These are phyloP conservation scores for Aspergillus floridensis DNA, from an alignment of 2,329 filamentous ascomycete genomes.

Conservation along the genomic window DNA sequence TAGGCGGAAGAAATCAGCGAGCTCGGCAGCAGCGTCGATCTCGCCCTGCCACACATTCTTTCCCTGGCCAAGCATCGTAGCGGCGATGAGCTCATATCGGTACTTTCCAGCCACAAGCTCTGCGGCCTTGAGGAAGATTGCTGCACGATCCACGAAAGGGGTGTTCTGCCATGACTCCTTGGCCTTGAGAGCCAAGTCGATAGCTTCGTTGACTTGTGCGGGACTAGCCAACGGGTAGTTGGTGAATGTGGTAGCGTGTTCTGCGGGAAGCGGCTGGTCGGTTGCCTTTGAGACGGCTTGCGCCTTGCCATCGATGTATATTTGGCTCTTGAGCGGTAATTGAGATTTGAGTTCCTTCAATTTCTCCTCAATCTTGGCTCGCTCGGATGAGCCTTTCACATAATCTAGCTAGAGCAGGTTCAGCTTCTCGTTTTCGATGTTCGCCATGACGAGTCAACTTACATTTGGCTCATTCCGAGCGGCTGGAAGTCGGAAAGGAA, in stretches of 20 bases:
- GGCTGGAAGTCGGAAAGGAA: constrained; percentile 32
- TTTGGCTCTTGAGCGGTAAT: constrained; percentile 32
- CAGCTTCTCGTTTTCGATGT: neutral
- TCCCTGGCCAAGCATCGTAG: constrained; percentile 91
- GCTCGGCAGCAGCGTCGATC: constrained; percentile 87
- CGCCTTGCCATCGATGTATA: constrained; percentile 29
- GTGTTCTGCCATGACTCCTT: constrained; percentile 80
- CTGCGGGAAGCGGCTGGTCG: constrained; percentile 30
- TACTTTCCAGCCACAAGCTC: constrained; percentile 87
- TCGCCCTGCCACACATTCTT: constrained; percentile 98
- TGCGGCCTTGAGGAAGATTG: constrained; percentile 89
- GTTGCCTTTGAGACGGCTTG: constrained; percentile 24
- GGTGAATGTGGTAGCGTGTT: constrained; percentile 60
- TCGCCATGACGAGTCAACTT: constrained; percentile 8
- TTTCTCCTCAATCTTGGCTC: constrained; percentile 32
- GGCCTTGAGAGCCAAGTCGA: constrained; percentile 75
- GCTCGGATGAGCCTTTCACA: constrained; percentile 32
- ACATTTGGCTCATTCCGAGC: constrained; percentile 38
- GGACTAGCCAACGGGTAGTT: constrained; percentile 77
- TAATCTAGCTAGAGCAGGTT: constrained; percentile 22
- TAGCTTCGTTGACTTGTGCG: constrained; percentile 71
- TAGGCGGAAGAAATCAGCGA: constrained; percentile 77
- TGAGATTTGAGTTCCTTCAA: constrained; percentile 32
- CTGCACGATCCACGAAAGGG: constrained; percentile 83
- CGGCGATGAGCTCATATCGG: constrained; percentile 89